phyloP scores from a whole-genome alignment of 257 asterid species.

The Plectranthus barbatus region DNA sequence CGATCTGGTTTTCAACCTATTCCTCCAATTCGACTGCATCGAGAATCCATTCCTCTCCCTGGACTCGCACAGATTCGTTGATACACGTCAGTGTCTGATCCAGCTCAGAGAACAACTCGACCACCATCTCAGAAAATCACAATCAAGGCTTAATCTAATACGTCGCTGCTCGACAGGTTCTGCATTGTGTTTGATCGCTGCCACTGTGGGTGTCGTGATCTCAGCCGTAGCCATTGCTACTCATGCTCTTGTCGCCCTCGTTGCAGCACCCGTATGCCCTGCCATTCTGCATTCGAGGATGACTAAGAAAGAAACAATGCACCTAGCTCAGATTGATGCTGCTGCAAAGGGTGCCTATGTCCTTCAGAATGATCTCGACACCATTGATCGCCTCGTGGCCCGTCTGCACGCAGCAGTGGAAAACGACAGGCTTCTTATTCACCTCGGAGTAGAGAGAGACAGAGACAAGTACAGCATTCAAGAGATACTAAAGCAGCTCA shows the following conservation, averaged over 20 bases:
- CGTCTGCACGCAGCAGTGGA: conserved; percentile 51
- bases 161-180: conserved; percentile 47
- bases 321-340: conserved; percentile 63
- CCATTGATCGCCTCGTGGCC: conserved; percentile 64
- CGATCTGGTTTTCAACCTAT: conserved; percentile 38
- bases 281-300: conserved; percentile 25
- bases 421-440: conserved; percentile 47
- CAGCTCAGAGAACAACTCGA: conserved; percentile 63
- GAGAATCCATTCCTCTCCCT: conserved; percentile 57
- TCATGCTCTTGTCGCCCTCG: conserved; percentile 53
- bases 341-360: conserved; percentile 73
- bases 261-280: conserved; percentile 33
- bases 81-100: conserved; percentile 52
- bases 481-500: conserved; percentile 70
- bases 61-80: conserved; percentile 36
- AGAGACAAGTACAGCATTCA: conserved; percentile 53
- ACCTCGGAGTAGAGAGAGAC: conserved; percentile 63
- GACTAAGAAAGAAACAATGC: conserved; percentile 45
- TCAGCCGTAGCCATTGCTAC: conserved; percentile 60
- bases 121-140: conserved; percentile 40
- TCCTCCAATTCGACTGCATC: conserved; percentile 43
- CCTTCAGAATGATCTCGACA: conserved; percentile 67
- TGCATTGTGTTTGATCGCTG: conserved; percentile 46
- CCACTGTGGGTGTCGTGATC: conserved; percentile 48
- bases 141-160: conserved; percentile 33